Base-by-base conservation (phyloP, 768 basidiomycete genomes). In the Mycena pura region DNA sequence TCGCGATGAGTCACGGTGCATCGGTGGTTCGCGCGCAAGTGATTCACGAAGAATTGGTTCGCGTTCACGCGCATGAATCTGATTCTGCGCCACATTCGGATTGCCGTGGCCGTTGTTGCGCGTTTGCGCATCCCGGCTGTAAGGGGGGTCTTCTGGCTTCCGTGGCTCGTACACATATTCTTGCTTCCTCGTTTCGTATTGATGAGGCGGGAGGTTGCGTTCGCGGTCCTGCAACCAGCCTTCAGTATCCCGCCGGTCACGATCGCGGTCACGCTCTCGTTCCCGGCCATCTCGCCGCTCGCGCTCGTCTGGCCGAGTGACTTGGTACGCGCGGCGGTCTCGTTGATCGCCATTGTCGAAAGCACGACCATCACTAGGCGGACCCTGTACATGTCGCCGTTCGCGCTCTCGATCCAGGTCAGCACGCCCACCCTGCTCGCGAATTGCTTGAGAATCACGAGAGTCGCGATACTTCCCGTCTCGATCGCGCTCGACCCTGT, bases 41-140 rank as follows among this genome's bases (percentile, higher is more conserved):
- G n/a, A n/a, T n/a, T 60, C 59, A 51, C 51, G 59, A 13, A 34
- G 51, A n/a, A 36, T 59, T 19, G 55, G 57, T 19, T 62, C 61
- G 22, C 55, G 62, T 24, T 62, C 61, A 22, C 56, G 55, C 31
- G 49, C 28, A 22, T 44, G 60, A 17, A 36, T 39, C 55, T 53
- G 50, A 15, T 22, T 52, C 31, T 47, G 50, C 21, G 25, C 45
- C 53, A 52, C 44, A 41, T 46, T 44, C 3, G 52, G 24, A 27
- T 6, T 60, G 27, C 11, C 22, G 22, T 34, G 48, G 60, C 40
- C 48, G 51, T 47, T 45, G 50, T 24, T 21, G 27, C 32, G 49
- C 19, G 40, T 7, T 28, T 38, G 36, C 31, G 25, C 32, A 15
- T 55, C 53, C 44, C 53, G 53, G 29, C 34, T 41, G 14, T 31